Conservation (phyloP, 2,329 filamentous ascomycete species). For the Microascus cirrosus region DNA sequence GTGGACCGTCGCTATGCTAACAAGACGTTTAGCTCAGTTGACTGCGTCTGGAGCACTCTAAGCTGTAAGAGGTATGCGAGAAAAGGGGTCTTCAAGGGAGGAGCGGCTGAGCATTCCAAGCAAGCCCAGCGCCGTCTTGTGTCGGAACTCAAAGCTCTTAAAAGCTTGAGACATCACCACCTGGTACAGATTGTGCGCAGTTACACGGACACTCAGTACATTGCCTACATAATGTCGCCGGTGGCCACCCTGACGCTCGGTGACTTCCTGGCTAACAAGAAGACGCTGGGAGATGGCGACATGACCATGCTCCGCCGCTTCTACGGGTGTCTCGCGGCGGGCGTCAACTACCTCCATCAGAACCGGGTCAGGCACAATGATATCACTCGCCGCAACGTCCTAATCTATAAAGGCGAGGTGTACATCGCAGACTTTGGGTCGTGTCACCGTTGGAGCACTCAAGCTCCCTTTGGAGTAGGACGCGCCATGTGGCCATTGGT, state of each 20-base stretch:
- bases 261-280: not conserved
- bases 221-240: not conserved
- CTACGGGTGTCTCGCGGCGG: not conserved
- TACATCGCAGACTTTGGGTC: not conserved
- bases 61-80: not conserved
- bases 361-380: not conserved
- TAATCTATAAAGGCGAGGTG: not conserved
- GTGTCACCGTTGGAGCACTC: not conserved
- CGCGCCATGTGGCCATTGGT: not conserved
- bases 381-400: not conserved
- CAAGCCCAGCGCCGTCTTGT: not conserved
- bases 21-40: not conserved
- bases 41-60: not conserved
- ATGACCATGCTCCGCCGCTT: not conserved
- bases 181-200: not conserved
- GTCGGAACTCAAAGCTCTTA: not conserved
- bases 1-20: not conserved
- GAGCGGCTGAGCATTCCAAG: not conserved
- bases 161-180: not conserved
- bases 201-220: not conserved
- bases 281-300: not conserved
- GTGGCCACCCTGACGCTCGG: not conserved
- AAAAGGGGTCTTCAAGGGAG: not conserved
- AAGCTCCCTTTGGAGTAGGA: not conserved
- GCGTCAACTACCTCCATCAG: not conserved